A percentile compares a stretch with the other conserved stretches of the same genome.
Evolutionary conservation across 2,329 filamentous ascomycete species (phyloP).

Genomic region (Xylariaceae sp.): DNA sequence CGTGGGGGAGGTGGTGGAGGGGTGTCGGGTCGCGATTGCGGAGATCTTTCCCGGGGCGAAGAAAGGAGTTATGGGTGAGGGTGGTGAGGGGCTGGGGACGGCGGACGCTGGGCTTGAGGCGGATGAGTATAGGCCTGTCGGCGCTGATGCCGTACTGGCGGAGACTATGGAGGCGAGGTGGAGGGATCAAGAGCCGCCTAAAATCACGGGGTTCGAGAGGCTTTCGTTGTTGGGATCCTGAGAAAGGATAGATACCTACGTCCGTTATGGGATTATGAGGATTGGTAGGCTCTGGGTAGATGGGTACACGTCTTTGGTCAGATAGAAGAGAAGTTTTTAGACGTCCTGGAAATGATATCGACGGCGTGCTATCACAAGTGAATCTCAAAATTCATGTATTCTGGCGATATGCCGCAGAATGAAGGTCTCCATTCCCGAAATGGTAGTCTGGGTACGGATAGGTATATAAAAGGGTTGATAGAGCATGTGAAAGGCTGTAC

Average conservation of each 20-base stretch:
- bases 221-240: slow-evolving; percentile 45
- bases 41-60: slow-evolving; percentile 59
- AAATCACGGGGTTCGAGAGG: slow-evolving; percentile 45
- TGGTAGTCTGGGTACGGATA: too few relatives aligned
- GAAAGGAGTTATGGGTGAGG: slow-evolving; percentile 15
- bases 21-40: slow-evolving; percentile 60
- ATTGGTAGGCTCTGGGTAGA: too few relatives aligned
- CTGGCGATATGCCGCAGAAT: too few relatives aligned
- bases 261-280: too few relatives aligned
- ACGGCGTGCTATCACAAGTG: too few relatives aligned
- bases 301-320: too few relatives aligned
- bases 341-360: too few relatives aligned
- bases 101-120: slow-evolving; percentile 14
- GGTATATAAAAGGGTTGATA: too few relatives aligned
- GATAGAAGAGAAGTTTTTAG: too few relatives aligned
- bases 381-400: too few relatives aligned
- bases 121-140: slow-evolving; percentile 34
- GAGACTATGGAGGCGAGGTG: slow-evolving; percentile 45
- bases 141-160: slow-evolving; percentile 48
- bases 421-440: too few relatives aligned
- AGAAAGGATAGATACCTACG: background rate
- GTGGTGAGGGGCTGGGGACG: slow-evolving; percentile 14
- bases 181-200: slow-evolving; percentile 43
- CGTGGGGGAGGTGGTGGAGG: slow-evolving; percentile 68
- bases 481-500: too few relatives aligned